These are phyloP conservation scores for Pythium aristosporum DNA, from an alignment of 352 stramenopile genomes.

Conservation along the genomic window DNA sequence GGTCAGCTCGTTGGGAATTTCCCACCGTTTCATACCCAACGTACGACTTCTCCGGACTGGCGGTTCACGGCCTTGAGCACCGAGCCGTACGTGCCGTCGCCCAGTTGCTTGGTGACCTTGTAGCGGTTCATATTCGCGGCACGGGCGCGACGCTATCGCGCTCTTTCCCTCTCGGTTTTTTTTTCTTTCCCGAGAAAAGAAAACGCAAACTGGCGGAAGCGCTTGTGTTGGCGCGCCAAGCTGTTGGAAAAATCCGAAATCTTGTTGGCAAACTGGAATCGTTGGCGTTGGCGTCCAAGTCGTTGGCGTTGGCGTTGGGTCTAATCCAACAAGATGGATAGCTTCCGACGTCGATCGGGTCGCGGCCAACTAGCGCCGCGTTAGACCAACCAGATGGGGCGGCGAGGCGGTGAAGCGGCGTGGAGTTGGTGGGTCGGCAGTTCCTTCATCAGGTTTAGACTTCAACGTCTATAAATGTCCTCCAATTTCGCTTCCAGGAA, in stretches of 20 bases:
- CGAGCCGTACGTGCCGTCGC: constrained; percentile 95
- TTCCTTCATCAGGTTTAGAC: constrained; percentile 13
- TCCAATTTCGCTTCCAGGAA: neutral
- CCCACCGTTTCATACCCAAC: too few relatives aligned
- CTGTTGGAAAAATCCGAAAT: too few relatives aligned
- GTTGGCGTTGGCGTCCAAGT: neutral
- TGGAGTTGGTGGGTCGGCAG: neutral
- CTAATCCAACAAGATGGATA: neutral
- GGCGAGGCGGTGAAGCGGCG: constrained; percentile 18
- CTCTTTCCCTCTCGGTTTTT: neutral
- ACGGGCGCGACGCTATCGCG: neutral
- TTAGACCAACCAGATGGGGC: constrained; percentile 12
- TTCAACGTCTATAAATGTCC: constrained; percentile 13
- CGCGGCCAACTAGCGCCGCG: neutral
- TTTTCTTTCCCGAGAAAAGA: neutral
- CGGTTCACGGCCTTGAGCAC: constrained; percentile 95
- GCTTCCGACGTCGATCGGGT: neutral
- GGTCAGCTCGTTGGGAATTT: too few relatives aligned
- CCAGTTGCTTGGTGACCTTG: constrained; percentile 95
- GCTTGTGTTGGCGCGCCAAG: neutral
- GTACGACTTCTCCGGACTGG: constrained; percentile 91
- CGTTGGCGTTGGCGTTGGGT: neutral
- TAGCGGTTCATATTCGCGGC: constrained; percentile 86
- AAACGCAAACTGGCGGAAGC: neutral
- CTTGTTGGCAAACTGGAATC: neutral